These are phyloP conservation scores for Ceriops decandra DNA, from an alignment of 345 rosid genomes.

Conservation along the genomic window DNA sequence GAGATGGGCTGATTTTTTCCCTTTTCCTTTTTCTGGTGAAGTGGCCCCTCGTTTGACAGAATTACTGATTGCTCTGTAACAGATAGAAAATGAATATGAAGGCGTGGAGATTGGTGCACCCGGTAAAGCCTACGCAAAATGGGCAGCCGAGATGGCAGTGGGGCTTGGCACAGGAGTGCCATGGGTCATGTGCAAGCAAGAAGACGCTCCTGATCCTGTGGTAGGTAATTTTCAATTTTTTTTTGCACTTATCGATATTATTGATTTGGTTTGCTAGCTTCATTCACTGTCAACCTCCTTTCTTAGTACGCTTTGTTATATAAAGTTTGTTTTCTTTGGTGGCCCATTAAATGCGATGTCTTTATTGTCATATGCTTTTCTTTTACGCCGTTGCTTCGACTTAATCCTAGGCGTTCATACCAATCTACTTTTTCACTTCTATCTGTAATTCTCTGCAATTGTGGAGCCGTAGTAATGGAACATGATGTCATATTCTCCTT, in stretches of 20 bases:
- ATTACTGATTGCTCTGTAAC: background rate
- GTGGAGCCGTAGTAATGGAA: background rate
- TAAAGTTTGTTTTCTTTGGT: constrained; percentile 1
- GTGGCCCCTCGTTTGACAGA: background rate
- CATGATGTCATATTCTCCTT: background rate
- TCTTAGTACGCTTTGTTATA: constrained; percentile 13
- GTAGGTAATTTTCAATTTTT: constrained; percentile 8
- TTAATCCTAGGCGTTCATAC: constrained; percentile 5
- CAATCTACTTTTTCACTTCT: background rate
- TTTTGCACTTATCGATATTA: background rate
- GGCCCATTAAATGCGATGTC: constrained; percentile 4
- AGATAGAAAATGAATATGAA: constrained; percentile 34
- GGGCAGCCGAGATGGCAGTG: constrained; percentile 52
- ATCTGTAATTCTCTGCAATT: background rate
- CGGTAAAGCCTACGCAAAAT: constrained; percentile 35
- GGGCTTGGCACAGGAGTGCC: constrained; percentile 47
- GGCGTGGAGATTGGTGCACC: constrained; percentile 26
- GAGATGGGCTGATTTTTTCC: background rate
- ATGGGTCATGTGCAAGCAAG: constrained; percentile 58
- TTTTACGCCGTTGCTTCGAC: background rate
- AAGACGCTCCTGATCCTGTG: constrained; percentile 49
- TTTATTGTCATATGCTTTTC: background rate
- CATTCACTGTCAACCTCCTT: background rate
- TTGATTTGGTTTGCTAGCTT: background rate
- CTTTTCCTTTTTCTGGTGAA: background rate